Percentiles rank a stretch among this genome's conserved stretches.
Evolutionary conservation across 441 rosid species (phyloP).

Genomic region (Brassica hybrid): DNA sequence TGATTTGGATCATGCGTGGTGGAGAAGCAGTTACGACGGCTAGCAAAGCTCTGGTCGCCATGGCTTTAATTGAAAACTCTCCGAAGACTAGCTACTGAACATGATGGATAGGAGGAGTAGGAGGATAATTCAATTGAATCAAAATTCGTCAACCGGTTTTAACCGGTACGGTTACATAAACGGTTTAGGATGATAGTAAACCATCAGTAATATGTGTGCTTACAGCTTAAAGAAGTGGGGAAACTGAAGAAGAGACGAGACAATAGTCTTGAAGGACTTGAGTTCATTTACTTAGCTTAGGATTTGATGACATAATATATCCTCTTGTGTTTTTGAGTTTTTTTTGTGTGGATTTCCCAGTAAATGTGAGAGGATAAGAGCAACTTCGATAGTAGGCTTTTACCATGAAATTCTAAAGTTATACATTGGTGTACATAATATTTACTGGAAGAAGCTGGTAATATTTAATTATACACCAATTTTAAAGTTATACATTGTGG

Average conservation of each 20-base stretch:
- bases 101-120: not conserved
- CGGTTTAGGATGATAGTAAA: not conserved
- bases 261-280: too few relatives aligned
- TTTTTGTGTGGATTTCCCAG: not conserved
- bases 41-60: conserved; percentile 38
- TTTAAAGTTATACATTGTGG: conserved; percentile 1
- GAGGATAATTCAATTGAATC: conserved; percentile 2
- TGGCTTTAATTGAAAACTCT: conserved; percentile 8
- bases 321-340: conserved; percentile 10
- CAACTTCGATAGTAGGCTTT: too few relatives aligned
- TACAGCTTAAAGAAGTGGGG: too few relatives aligned
- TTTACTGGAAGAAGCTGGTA: too few relatives aligned
- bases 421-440: too few relatives aligned
- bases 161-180: not conserved
- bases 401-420: too few relatives aligned
- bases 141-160: not conserved
- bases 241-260: too few relatives aligned
- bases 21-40: conserved; percentile 30
- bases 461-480: conserved; percentile 30
- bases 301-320: not conserved
- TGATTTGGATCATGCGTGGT: not conserved
- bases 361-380: conserved; percentile 47
- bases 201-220: not conserved
- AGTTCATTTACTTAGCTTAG: not conserved
- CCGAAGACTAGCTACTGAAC: not conserved